These are phyloP conservation scores for Phytophthora idaei DNA, from an alignment of 352 stramenopile species.

Conservation along the genomic window DNA sequence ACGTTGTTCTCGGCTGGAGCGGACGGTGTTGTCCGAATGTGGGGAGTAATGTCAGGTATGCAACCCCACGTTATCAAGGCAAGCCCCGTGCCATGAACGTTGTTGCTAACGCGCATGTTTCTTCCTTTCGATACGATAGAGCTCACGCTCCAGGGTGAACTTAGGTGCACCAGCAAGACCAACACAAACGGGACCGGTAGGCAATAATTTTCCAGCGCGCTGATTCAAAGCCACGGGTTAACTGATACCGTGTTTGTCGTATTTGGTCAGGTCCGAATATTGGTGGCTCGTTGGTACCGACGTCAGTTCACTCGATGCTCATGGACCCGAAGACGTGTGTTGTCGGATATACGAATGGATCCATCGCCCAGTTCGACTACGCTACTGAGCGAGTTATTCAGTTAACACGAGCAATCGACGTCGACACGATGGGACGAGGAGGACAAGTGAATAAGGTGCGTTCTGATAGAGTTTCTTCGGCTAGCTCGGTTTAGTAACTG, in stretches of 20 bases:
- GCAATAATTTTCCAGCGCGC: background rate
- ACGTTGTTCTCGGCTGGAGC: constrained; percentile 81
- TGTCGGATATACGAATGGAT: constrained; percentile 78
- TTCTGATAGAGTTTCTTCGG: background rate
- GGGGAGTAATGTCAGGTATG: constrained; percentile 77
- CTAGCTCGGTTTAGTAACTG: background rate
- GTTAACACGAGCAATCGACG: constrained; percentile 66
- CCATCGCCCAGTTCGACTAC: constrained; percentile 76
- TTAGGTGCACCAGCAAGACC: constrained; percentile 61
- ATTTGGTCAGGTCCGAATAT: constrained; percentile 45
- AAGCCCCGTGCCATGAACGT: background rate
- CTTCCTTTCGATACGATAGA: constrained; percentile 41
- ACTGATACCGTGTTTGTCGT: background rate
- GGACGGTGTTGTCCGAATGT: constrained; percentile 80
- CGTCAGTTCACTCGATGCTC: constrained; percentile 72
- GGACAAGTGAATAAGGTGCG: constrained; percentile 81
- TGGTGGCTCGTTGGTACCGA: constrained; percentile 64
- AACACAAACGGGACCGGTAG: constrained; percentile 59
- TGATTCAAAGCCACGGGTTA: background rate
- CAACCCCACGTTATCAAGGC: background rate
- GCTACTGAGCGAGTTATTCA: constrained; percentile 81
- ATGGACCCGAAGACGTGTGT: constrained; percentile 83
- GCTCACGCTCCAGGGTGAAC: constrained; percentile 74
- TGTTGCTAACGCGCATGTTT: constrained; percentile 9
- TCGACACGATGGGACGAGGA: constrained; percentile 63